A percentile compares a stretch with the other conserved stretches of the same genome.
These are phyloP conservation scores for Hura crepitans DNA, from an alignment of 441 rosid genomes.

Conservation along the genomic window DNA sequence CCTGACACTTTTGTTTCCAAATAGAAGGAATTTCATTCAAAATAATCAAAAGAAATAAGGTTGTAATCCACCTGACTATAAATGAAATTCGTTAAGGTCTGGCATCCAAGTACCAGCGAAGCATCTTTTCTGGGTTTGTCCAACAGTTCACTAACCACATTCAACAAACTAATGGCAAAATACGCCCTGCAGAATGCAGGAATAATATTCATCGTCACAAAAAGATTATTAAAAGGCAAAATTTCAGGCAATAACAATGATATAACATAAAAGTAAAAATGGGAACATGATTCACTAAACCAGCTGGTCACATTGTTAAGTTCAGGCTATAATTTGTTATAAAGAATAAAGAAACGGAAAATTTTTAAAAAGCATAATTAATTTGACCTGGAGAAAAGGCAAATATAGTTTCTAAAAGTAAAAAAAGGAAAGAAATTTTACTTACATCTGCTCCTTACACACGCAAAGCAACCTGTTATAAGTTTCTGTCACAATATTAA, in stretches of 20 bases:
- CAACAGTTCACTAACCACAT: slow-evolving; percentile 70
- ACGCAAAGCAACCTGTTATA: slow-evolving; percentile 71
- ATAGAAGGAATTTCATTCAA: neutral
- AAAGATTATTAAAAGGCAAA: neutral
- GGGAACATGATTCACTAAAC: too few relatives aligned
- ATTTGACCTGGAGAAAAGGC: neutral
- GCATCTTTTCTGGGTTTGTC: slow-evolving; percentile 73
- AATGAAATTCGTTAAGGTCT: slow-evolving; percentile 79
- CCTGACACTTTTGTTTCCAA: neutral
- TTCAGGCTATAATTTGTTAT: neutral
- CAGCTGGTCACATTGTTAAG: neutral
- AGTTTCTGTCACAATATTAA: slow-evolving; percentile 59
- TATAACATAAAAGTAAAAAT: too few relatives aligned
- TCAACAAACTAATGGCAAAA: slow-evolving; percentile 78
- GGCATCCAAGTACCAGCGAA: slow-evolving; percentile 72
- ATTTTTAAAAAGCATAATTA: neutral
- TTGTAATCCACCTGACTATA: slow-evolving; percentile 62
- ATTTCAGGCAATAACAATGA: neutral
- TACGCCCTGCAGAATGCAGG: slow-evolving; percentile 56
- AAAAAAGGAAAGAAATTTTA: neutral
- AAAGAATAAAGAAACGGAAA: too few relatives aligned
- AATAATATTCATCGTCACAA: neutral
- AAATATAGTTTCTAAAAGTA: neutral
- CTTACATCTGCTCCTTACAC: slow-evolving; percentile 91
- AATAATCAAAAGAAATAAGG: neutral